Percentiles rank a stretch among this genome's conserved stretches.
These are phyloP conservation scores for Bolboschoenoplectus hybrid DNA, from an alignment of 202 grass and related monocot genomes.

Conservation along the genomic window DNA sequence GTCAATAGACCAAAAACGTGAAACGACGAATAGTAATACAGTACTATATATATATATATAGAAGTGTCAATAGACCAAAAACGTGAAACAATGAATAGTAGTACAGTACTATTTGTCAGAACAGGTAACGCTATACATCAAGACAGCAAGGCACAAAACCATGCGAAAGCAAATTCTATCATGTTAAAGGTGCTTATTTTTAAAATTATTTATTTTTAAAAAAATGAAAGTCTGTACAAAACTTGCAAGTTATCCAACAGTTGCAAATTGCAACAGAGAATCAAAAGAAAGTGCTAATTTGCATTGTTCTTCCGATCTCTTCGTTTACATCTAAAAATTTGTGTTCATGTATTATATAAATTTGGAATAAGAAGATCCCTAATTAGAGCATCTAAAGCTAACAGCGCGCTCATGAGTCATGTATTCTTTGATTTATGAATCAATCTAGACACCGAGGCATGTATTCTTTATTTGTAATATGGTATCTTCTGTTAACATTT, in stretches of 20 bases:
- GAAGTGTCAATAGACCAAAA: background rate
- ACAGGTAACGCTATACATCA: constrained; percentile 2
- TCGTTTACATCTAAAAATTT: no score
- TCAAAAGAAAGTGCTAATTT: no score
- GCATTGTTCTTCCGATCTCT: no score
- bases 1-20: no score
- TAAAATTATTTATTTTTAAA: no score
- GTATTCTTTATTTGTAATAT: background rate
- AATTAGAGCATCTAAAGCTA: background rate
- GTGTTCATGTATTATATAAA: no score
- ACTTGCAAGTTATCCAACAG: background rate
- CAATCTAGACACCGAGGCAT: background rate
- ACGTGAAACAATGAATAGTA: background rate
- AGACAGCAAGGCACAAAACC: background rate
- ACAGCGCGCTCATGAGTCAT: background rate
- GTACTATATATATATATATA: background rate
- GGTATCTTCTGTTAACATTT: background rate
- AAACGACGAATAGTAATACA: no score
- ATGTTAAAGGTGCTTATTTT: background rate
- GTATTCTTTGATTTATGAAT: background rate
- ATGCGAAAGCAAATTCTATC: background rate
- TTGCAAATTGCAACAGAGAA: background rate
- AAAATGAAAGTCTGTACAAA: background rate
- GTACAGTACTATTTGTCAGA: background rate
- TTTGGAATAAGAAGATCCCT: background rate